A percentile compares a stretch with the other conserved stretches of the same genome.
phyloP scores from a whole-genome alignment of 2,329 filamentous ascomycete genomes.

The Didymella lethalis region DNA sequence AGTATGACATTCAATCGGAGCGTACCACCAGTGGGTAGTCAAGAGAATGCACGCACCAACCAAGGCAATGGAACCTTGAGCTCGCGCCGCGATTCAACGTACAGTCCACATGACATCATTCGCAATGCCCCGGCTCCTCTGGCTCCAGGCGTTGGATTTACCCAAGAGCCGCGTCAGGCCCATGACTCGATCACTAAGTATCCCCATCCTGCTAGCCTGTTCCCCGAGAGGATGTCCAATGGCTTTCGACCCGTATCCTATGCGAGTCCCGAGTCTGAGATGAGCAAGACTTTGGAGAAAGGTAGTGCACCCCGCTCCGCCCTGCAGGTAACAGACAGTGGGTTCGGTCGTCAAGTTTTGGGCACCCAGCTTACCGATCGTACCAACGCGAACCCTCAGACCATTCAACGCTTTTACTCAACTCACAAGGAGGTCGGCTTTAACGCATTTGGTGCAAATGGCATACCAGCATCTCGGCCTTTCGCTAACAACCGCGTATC shows the following conservation, averaged over 20 bases:
- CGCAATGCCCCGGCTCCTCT: constrained; percentile 24
- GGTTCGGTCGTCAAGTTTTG: constrained; percentile 31
- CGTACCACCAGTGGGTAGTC: constrained; percentile 21
- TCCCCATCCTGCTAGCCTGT: constrained; percentile 20
- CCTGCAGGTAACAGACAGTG: constrained; percentile 17
- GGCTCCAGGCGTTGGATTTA: constrained; percentile 25
- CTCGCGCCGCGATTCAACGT: constrained; percentile 25
- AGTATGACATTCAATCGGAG: constrained; percentile 36
- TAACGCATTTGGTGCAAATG: constrained; percentile 16
- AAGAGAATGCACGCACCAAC: constrained; percentile 39
- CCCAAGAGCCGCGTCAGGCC: constrained; percentile 26
- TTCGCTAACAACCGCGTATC: constrained; percentile 40
- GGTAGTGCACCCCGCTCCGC: constrained; percentile 25
- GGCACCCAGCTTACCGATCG: constrained; percentile 39
- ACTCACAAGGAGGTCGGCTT: constrained; percentile 34
- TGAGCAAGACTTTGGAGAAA: constrained; percentile 28
- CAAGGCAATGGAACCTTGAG: constrained; percentile 22
- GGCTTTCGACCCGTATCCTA: constrained; percentile 19
- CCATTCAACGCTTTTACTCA: constrained; percentile 38
- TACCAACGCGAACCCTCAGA: constrained; percentile 30
- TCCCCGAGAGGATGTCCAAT: constrained; percentile 23
- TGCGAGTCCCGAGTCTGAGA: constrained; percentile 25
- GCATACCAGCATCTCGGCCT: constrained; percentile 24
- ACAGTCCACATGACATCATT: constrained; percentile 22
- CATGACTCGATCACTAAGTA: constrained; percentile 25